phyloP scores from a whole-genome alignment of 2,329 filamentous ascomycete species.

The Epichloe elymi region DNA sequence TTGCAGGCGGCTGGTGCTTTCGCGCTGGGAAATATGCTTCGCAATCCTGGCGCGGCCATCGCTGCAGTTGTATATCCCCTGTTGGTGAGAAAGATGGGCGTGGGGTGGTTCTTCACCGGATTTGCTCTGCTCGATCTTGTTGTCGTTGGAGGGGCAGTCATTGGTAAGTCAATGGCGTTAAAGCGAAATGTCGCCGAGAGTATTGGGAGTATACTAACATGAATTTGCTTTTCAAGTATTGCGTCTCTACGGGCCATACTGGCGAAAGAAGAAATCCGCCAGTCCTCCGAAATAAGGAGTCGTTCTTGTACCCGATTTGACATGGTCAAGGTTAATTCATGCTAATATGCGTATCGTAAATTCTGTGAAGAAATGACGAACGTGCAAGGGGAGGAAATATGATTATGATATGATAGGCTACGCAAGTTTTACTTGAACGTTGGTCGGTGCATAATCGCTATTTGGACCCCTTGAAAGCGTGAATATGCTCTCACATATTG shows the following conservation, averaged over 20 bases:
- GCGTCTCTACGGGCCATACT: neutral
- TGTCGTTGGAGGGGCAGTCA: conserved; percentile 12
- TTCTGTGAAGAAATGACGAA: no score
- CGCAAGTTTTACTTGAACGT: no score
- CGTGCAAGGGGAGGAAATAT: no score
- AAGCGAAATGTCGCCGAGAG: neutral
- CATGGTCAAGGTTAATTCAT: no score
- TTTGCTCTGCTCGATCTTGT: conserved; percentile 20
- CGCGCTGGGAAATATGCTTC: conserved; percentile 25
- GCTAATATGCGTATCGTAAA: no score
- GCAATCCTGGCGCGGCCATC: conserved; percentile 26
- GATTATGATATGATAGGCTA: no score
- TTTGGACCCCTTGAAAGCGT: no score
- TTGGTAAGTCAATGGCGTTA: conserved; percentile 5
- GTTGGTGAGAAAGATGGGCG: conserved; percentile 21
- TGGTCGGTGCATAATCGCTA: no score
- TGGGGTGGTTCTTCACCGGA: conserved; percentile 27
- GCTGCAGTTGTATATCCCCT: conserved; percentile 22
- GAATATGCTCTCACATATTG: no score
- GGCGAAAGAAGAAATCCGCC: neutral
- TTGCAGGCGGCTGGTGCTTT: conserved; percentile 26
- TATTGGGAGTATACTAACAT: neutral
- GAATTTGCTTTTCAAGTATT: neutral
- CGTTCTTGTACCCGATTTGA: no score
- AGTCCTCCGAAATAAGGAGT: neutral